phyloP scores from a whole-genome alignment of 805 yeast genomes.

The Wickerhamiella siamensis region DNA sequence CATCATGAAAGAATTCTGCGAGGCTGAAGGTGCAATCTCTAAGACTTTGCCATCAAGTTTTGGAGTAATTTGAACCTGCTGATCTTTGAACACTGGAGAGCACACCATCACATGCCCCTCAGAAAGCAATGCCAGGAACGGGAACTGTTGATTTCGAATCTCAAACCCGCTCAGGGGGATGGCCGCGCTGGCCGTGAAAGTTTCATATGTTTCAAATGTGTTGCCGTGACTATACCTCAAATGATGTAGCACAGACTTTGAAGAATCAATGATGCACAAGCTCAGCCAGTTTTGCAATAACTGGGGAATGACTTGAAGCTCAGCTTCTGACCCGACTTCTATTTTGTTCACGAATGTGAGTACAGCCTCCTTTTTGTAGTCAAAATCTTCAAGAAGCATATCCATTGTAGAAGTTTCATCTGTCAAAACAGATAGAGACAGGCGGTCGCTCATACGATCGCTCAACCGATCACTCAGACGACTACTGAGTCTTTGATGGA shows the following conservation, averaged over 20 bases:
- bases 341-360: not conserved
- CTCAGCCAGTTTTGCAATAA: slow-evolving; percentile 3
- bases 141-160: not conserved
- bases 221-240: not conserved
- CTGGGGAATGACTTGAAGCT: slow-evolving; percentile 1
- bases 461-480: not conserved
- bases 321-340: not conserved
- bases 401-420: not conserved
- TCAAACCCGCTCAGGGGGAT: slow-evolving; percentile 3
- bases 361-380: slow-evolving; percentile 6
- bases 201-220: not conserved
- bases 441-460: slow-evolving; percentile 1
- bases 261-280: slow-evolving; percentile 1
- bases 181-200: not conserved
- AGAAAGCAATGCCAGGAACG: not conserved
- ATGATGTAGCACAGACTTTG: not conserved
- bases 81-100: not conserved
- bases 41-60: not conserved
- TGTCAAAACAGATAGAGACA: slow-evolving; percentile 4
- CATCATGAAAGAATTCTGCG: not conserved
- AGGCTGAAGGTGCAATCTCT: not conserved
- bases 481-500: not conserved
- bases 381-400: not conserved
- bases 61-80: not conserved
- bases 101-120: not conserved